Base-by-base conservation (phyloP, 139 green algal species). In the Picochlorum sp. region DNA sequence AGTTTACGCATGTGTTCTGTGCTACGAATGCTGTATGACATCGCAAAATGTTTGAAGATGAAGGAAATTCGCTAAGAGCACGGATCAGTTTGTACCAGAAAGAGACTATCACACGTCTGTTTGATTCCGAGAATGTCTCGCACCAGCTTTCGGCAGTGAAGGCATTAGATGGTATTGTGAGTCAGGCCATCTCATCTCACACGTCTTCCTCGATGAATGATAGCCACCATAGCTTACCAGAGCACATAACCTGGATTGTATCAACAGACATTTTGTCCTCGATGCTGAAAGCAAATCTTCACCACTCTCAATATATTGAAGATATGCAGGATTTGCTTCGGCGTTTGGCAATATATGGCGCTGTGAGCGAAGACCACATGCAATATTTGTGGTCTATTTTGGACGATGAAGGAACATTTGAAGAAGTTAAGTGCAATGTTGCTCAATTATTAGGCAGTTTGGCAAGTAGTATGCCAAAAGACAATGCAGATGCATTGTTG, bases 291-390 rank as follows among this genome's bases (percentile, higher is more conserved):
- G 74, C 75, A 50, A 89, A 95, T 74, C 72, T 96, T 62, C 90
- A 96, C 67, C 87, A 95, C 71, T 75, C 76, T 32, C 90, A 96
- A 77, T 96, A 96, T 52, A 77, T 87, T 4, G 83, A 94, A 2
- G 75, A 87, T 67, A 70, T 86, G 2, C 79, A 89, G 47, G 62
- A 68, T 5, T 73, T 88, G 21, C 73, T 96, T 20, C 71, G 79
- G 28, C 58, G 60, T 13, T 66, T 90, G 32, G 68, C 89, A 34
- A 63, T 69, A 18, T 58, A 76, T 5, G 71, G 61, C 6, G 62
- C 38, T 0, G 70, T 92, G 47, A 56, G 79, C 0, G 70, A 81
- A 3, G 68, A 78, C 38, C 81, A 94, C 71, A 69, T 96, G 51
- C 81, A 90, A 50, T 78, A 88, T 45, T 69, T 95, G 30, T 96